These are phyloP conservation scores for Rhododendron vialii DNA, from an alignment of 148 eudicot species.

Conservation along the genomic window DNA sequence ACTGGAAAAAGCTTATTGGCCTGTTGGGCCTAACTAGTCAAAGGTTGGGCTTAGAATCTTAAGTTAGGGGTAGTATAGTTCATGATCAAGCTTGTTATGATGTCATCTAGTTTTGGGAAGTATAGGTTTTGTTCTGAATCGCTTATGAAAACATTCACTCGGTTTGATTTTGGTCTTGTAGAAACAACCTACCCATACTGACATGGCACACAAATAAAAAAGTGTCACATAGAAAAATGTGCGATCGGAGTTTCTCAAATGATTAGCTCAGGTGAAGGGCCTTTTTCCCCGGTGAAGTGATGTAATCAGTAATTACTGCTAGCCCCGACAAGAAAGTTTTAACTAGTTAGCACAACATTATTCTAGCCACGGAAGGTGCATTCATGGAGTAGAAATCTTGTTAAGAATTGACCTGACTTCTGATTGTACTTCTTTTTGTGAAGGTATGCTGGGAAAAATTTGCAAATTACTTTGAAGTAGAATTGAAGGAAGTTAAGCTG, in stretches of 20 bases:
- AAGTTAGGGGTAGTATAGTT: background rate
- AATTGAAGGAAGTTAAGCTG: conserved; percentile 16
- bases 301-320: background rate
- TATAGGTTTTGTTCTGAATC: background rate
- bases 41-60: background rate
- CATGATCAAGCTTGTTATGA: background rate
- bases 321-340: background rate
- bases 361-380: background rate
- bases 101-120: background rate
- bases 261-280: background rate
- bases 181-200: background rate
- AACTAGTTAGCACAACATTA: background rate
- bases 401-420: background rate
- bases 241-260: background rate
- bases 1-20: background rate
- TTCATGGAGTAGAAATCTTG: background rate
- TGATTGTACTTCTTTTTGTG: background rate
- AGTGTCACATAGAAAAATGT: too few species aligned
- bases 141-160: background rate
- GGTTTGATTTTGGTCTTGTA: background rate
- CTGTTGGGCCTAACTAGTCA: background rate
- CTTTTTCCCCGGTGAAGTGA: background rate
- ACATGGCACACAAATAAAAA: background rate
- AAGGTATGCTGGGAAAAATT: conserved; percentile 19
- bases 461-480: conserved; percentile 19